Evolutionary conservation across 257 asterid species (phyloP).

Genomic region (Ehretia macrophylla): DNA sequence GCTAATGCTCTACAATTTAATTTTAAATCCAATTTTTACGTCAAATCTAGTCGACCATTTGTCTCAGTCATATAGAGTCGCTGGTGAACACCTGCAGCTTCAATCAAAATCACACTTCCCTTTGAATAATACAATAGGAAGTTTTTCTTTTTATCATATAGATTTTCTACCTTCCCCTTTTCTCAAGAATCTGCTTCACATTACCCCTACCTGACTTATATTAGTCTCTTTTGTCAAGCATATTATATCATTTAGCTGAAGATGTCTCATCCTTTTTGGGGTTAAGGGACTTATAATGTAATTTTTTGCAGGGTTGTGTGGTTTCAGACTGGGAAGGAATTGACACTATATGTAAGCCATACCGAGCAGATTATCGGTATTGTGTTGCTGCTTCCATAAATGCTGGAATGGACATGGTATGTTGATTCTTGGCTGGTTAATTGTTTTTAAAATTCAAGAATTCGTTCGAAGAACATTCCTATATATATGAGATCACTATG

Average conservation of each 20-base stretch:
- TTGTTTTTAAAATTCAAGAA: too few relatives aligned
- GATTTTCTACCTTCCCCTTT: too few relatives aligned
- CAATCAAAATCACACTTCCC: too few relatives aligned
- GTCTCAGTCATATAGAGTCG: neutral
- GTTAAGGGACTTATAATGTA: neutral
- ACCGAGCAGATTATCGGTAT: conserved; percentile 57
- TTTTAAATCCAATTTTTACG: neutral
- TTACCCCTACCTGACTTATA: too few relatives aligned
- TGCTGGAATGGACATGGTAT: conserved; percentile 85
- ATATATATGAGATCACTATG: too few relatives aligned
- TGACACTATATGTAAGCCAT: conserved; percentile 62
- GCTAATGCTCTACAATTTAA: neutral
- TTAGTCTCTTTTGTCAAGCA: neutral
- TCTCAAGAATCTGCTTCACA: too few relatives aligned
- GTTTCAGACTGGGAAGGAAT: conserved; percentile 77
- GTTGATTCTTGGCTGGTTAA: neutral
- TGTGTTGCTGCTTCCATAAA: conserved; percentile 54
- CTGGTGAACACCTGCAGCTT: neutral
- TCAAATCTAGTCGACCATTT: neutral
- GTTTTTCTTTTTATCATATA: too few relatives aligned
- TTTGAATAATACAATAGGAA: too few relatives aligned
- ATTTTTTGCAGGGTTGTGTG: conserved; percentile 52
- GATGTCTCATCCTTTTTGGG: neutral
- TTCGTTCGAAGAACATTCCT: too few relatives aligned
- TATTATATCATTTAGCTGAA: too few relatives aligned